Evolutionary conservation across 768 basidiomycete genomes (phyloP).

Genomic region (Naganishia kalamii): DNA sequence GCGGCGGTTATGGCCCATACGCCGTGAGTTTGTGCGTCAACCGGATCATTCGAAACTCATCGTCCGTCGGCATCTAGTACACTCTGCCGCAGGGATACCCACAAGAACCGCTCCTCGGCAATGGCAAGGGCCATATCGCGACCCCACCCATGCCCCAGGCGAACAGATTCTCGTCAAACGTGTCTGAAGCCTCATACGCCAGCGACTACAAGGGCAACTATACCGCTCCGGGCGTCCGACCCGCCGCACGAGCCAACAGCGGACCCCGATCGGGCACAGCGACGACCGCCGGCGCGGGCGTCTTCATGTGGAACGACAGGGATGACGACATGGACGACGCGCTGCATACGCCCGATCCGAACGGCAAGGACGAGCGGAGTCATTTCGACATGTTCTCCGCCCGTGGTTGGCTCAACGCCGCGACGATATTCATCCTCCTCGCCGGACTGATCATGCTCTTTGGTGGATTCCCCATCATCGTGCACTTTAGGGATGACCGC

Average conservation of each 20-base stretch:
- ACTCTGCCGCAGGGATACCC: constrained; percentile 15
- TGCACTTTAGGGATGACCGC: constrained; percentile 28
- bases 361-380: constrained; percentile 50
- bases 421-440: constrained; percentile 65
- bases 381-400: constrained; percentile 62
- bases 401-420: constrained; percentile 76
- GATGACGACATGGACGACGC: constrained; percentile 44
- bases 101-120: constrained; percentile 6
- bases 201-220: constrained; percentile 16
- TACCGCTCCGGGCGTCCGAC: constrained; percentile 7
- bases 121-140: background rate
- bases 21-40: constrained; percentile 15
- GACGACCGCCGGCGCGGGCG: background rate
- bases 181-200: constrained; percentile 20
- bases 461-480: constrained; percentile 77
- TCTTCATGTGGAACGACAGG: constrained; percentile 22
- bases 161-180: constrained; percentile 19
- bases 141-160: background rate
- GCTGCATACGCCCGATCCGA: constrained; percentile 42
- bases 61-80: too few species aligned
- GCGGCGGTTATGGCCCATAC: constrained; percentile 27
- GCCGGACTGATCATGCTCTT: constrained; percentile 71
- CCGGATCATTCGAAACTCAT: too few species aligned
- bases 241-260: background rate
- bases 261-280: background rate